These are phyloP conservation scores for Senna siamea DNA, from an alignment of 306 rosid genomes.

Conservation along the genomic window DNA sequence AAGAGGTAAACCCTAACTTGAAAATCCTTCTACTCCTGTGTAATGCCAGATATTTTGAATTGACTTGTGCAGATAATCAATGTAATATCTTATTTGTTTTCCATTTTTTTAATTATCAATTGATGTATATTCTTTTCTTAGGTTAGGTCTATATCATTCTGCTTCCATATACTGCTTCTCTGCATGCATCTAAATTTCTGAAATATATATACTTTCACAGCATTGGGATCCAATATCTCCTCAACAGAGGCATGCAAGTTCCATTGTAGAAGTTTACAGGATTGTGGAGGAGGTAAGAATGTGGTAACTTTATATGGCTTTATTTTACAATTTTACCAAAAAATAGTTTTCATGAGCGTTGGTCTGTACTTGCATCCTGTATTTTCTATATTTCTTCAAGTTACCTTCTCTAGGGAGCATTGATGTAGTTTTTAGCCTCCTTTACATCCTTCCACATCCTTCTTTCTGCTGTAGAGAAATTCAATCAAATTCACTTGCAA, in stretches of 20 bases:
- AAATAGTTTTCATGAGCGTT: slow-evolving; percentile 13
- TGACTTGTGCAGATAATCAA: background rate
- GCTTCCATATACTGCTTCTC: slow-evolving; percentile 21
- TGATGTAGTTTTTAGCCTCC: slow-evolving; percentile 7
- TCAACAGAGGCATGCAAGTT: slow-evolving; percentile 93
- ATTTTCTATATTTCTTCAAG: slow-evolving; percentile 14
- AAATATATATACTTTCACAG: slow-evolving; percentile 51
- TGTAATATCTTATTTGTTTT: background rate
- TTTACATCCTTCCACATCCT: slow-evolving; percentile 27
- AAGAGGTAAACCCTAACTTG: slow-evolving; percentile 66
- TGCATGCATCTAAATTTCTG: slow-evolving; percentile 25
- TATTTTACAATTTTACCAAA: slow-evolving; percentile 22
- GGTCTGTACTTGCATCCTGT: slow-evolving; percentile 13
- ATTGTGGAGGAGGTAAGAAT: slow-evolving; percentile 92
- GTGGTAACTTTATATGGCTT: slow-evolving; percentile 17
- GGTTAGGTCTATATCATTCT: slow-evolving; percentile 28
- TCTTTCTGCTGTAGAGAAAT: slow-evolving; percentile 29
- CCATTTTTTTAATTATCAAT: slow-evolving; percentile 13
- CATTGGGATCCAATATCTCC: slow-evolving; percentile 92
- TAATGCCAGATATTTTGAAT: slow-evolving; percentile 28
- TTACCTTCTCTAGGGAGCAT: slow-evolving; percentile 23
- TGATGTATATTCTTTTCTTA: slow-evolving; percentile 1
- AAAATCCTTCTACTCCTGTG: slow-evolving; percentile 15
- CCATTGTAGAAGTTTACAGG: slow-evolving; percentile 96
- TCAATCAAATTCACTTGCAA: slow-evolving; percentile 19